A percentile compares a stretch with the other conserved stretches of the same genome.
Evolutionary conservation across 768 basidiomycete genomes (phyloP).

Genomic region (Podaxis pistillaris): DNA sequence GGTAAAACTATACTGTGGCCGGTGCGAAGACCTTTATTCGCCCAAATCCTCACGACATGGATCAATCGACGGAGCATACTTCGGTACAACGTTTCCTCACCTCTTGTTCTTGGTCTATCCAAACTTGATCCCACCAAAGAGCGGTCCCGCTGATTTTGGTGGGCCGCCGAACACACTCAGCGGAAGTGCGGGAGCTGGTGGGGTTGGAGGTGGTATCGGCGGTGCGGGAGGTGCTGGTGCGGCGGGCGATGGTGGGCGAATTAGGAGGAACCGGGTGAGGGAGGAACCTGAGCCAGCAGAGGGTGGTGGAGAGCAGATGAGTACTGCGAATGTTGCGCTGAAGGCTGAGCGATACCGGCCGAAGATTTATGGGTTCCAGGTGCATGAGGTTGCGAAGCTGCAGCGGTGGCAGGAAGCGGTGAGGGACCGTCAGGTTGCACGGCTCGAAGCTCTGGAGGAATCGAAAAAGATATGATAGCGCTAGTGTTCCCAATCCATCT

Average conservation of each 20-base stretch:
- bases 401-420: slow-evolving; percentile 93
- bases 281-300: slow-evolving; percentile 63
- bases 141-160: slow-evolving; percentile 39
- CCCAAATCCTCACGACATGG: slow-evolving; percentile 98
- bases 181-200: slow-evolving; percentile 21
- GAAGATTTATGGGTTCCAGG: slow-evolving; percentile 95
- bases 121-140: slow-evolving; percentile 84
- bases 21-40: slow-evolving; percentile 98
- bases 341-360: slow-evolving; percentile 90
- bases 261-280: slow-evolving; percentile 33
- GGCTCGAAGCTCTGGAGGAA: neutral
- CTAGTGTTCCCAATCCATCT: slow-evolving; percentile 23
- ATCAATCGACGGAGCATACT: slow-evolving; percentile 97
- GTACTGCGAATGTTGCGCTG: slow-evolving; percentile 77
- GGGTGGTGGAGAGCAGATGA: slow-evolving; percentile 41
- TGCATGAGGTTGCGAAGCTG: slow-evolving; percentile 90
- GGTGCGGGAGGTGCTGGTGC: slow-evolving; percentile 11
- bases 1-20: slow-evolving; percentile 97
- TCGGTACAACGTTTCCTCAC: slow-evolving; percentile 97
- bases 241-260: slow-evolving; percentile 18
- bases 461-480: neutral
- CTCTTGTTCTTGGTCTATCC: slow-evolving; percentile 98
- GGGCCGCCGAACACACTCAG: slow-evolving; percentile 6
- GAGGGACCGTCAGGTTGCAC: slow-evolving; percentile 66
- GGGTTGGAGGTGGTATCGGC: neutral